phyloP scores from a whole-genome alignment of 352 stramenopile genomes.

The Albugo candida region DNA sequence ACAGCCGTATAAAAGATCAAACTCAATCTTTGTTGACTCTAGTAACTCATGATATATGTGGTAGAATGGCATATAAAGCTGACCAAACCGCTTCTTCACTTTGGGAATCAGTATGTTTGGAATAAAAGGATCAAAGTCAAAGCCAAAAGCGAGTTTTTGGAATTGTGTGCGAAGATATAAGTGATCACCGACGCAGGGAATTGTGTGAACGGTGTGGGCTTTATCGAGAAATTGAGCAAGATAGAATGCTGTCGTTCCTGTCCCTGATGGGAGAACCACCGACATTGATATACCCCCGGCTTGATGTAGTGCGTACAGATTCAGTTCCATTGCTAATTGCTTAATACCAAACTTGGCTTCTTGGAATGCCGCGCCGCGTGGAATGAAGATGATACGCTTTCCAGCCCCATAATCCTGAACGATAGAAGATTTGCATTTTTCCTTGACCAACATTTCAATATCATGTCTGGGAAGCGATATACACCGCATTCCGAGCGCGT shows the following conservation, averaged over 20 bases:
- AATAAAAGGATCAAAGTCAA: constrained; percentile 2
- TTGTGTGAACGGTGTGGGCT: constrained; percentile 22
- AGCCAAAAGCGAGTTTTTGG: constrained; percentile 14
- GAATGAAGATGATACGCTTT: constrained; percentile 22
- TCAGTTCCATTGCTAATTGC: constrained; percentile 45
- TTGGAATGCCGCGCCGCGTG: constrained; percentile 45
- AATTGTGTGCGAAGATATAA: constrained; percentile 42
- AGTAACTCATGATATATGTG: constrained; percentile 42
- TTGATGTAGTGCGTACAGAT: constrained; percentile 20
- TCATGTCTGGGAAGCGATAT: constrained; percentile 18
- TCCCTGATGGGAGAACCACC: constrained; percentile 53
- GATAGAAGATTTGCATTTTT: neutral
- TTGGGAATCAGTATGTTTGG: constrained; percentile 25
- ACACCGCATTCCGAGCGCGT: constrained; percentile 42
- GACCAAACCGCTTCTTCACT: constrained; percentile 47
- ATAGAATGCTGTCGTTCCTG: constrained; percentile 61
- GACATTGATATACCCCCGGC: constrained; percentile 15
- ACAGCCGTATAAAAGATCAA: constrained; percentile 57
- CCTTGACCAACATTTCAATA: constrained; percentile 22
- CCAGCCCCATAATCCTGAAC: neutral
- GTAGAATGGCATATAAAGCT: constrained; percentile 26
- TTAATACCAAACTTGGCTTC: constrained; percentile 36
- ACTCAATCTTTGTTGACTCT: constrained; percentile 31
- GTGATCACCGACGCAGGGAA: constrained; percentile 53
- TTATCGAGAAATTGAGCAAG: constrained; percentile 42